Conservation (phyloP, 345 rosid species). For the Trapa bicornis region DNA sequence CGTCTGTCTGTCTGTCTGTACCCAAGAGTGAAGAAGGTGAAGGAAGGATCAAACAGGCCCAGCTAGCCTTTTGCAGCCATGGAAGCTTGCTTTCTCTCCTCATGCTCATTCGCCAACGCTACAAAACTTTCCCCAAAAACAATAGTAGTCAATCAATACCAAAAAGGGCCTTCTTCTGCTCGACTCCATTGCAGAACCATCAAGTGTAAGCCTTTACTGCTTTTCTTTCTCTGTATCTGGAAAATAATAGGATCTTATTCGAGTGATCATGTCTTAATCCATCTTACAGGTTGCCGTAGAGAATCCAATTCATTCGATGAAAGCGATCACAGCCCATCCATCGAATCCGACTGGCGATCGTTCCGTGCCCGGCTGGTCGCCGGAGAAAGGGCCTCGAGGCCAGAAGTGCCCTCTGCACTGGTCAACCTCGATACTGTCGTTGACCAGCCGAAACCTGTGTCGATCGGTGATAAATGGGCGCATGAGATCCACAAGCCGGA, state of each 20-base stretch:
- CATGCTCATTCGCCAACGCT: constrained; percentile 42
- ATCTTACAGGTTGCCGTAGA: constrained; percentile 34
- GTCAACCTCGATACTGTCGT: constrained; percentile 23
- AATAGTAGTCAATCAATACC: constrained; percentile 18
- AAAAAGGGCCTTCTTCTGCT: constrained; percentile 22
- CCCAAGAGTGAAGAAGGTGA: not conserved
- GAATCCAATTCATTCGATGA: constrained; percentile 14
- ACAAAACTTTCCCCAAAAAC: constrained; percentile 34
- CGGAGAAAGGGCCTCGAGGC: constrained; percentile 25
- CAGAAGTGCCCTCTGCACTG: constrained; percentile 21
- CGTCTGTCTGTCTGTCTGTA: not conserved
- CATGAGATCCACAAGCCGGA: constrained; percentile 67
- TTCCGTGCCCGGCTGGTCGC: constrained; percentile 74
- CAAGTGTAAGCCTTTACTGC: constrained; percentile 3
- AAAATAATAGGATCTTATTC: no score
- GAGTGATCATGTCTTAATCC: no score
- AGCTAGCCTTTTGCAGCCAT: constrained; percentile 14
- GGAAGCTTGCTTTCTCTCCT: constrained; percentile 65
- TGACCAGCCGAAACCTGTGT: constrained; percentile 20
- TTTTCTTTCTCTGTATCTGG: no score
- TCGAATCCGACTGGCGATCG: constrained; percentile 54
- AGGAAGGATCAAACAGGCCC: not conserved
- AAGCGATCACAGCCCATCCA: constrained; percentile 1
- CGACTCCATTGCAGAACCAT: constrained; percentile 23
- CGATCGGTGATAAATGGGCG: constrained; percentile 63